Base-by-base conservation (phyloP, 805 yeast species). In the Yamadazyma sp. region DNA sequence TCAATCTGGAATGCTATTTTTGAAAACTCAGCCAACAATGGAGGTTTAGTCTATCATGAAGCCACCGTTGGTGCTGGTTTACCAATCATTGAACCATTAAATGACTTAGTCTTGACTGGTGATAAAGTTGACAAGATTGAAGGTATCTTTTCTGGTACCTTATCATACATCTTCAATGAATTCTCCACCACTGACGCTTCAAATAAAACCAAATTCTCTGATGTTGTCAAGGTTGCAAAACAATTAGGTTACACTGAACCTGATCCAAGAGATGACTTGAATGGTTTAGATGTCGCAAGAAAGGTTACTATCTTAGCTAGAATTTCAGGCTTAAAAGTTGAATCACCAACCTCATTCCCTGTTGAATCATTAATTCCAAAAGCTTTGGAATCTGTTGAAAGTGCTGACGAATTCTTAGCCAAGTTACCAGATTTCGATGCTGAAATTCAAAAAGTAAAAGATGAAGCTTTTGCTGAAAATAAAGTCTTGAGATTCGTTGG, bases 51-150 rank as follows among this genome's bases (percentile, higher is more conserved):
- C 29, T 91, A 88, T 72, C 98, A 93, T 56, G 99, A 93, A 72
- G 95, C 98, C 33, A 87, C 97, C 6, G 98, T 93, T 40, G 98
- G 98, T 56, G 99, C 99, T 27, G 99, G 98, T 39, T 74, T 93
- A 59, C 99, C 99, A 41, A 79, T 93, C 43, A 81, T 93, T 51
- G 82, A 87, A 31, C 84, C 96, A 33, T 69, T 93, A 54, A 85
- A 80, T 55, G 98, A 93, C 59, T 73, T 91, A 64, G 73, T 93
- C 27, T 75, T 78, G 42, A 93, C 98, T 35, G 98, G 98, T 46
- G 99, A 93, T 62, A 79, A 87, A 66, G 78, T 93, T 47, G 82
- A 80, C 51, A 85, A 80, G 59, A 83, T 93, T 46, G 98, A 93
- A 65, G 99, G 98, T 47, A 91, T 93, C 52, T 83, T 93, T 56